Base-by-base conservation (phyloP, 2,329 filamentous ascomycete species). In the Aspergillus sp. region DNA sequence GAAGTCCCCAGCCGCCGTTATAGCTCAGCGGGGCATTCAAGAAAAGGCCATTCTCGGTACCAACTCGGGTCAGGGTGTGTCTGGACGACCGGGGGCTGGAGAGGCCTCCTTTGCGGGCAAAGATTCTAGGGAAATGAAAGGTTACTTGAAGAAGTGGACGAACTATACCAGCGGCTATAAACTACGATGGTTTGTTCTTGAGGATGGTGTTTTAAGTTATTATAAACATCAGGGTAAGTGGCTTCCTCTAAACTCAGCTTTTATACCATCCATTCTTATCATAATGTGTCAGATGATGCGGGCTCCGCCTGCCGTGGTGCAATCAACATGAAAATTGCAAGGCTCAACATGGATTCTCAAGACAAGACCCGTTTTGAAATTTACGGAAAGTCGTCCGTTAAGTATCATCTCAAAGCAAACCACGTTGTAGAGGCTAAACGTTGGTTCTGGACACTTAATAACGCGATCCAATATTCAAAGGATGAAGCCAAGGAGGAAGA, bases 401-500 rank as follows among this genome's bases (percentile, higher is more conserved):
- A 97, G 77, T 99, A 99, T 73, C 93, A 96, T 49, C 82, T 99
- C 53, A 98, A 96, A 75, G 95, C 95, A 0, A 99, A 99, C 69
- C 95, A 99, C 75, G 90, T 97, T 70, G 93, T 98, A 27, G 95
- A 99, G 75, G 93, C 95, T 6, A 99, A 99, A 77, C 86, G 95
- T 55, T 99, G 95, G 95, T 99, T 96, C 76, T 99, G 95, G 95
- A 91, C 95, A 0, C 81, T 99, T 62, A 99, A 99, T 78, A 99
- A 99, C 73, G 93, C 95, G 6, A 99, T 99, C 50, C 95, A 98
- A 72, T 98, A 91, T 90, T 89, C 91, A 62, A 99, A 99, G 75
- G 95, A 99, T 69, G 95, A 98, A 76, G 93, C 91, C 7, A 93
- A 90, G 66, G 91, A 96, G 73, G 93, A 97, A 68, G 89, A 93